Evolutionary conservation across 2,329 filamentous ascomycete genomes (phyloP).

Genomic region (Myriosclerotinia scirpicola): DNA sequence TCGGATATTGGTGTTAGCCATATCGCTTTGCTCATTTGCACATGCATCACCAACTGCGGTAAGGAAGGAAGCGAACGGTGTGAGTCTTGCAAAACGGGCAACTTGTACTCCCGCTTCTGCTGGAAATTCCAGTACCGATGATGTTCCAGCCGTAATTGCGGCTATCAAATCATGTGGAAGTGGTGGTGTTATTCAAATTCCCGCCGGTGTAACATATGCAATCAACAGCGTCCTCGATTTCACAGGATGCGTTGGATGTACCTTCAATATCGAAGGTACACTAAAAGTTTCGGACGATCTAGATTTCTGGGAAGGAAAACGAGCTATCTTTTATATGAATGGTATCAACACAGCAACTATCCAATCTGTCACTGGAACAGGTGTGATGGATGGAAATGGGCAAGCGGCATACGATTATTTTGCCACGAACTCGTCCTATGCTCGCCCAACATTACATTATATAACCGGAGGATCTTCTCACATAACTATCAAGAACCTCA

Average conservation of each 20-base stretch:
- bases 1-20: background rate
- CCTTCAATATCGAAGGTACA: slow-evolving; percentile 48
- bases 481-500: slow-evolving; percentile 44
- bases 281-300: slow-evolving; percentile 45
- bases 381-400: slow-evolving; percentile 50
- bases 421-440: slow-evolving; percentile 43
- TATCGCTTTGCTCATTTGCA: background rate
- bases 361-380: slow-evolving; percentile 44
- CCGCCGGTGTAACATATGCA: slow-evolving; percentile 45
- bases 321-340: slow-evolving; percentile 44
- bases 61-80: background rate
- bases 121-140: slow-evolving; percentile 41
- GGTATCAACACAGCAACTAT: slow-evolving; percentile 44
- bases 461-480: slow-evolving; percentile 43
- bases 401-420: slow-evolving; percentile 47
- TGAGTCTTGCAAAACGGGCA: slow-evolving; percentile 29
- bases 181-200: slow-evolving; percentile 49
- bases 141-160: slow-evolving; percentile 46
- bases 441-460: slow-evolving; percentile 46
- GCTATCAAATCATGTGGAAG: slow-evolving; percentile 44
- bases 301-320: slow-evolving; percentile 46
- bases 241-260: slow-evolving; percentile 46
- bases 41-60: slow-evolving; percentile 5
- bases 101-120: slow-evolving; percentile 32
- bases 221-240: slow-evolving; percentile 48